Conservation (phyloP, 2,329 filamentous ascomycete species). For the Calonectria pseudoturangicola region DNA sequence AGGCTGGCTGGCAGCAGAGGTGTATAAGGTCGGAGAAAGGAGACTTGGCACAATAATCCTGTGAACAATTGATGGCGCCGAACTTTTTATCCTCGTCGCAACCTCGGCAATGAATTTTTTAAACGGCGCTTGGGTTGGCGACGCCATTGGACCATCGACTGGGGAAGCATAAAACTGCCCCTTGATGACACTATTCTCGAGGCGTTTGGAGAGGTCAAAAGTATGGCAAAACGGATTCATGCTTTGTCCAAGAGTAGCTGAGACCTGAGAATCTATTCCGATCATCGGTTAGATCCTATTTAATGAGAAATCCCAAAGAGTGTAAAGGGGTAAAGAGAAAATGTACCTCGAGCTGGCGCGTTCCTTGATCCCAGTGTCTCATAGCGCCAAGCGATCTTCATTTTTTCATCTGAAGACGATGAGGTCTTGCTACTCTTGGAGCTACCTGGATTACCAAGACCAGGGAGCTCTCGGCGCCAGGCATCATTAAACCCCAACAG, state of each 20-base stretch:
- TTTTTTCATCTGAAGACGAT: slow-evolving; percentile 77
- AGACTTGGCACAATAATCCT: slow-evolving; percentile 89
- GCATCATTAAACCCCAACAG: slow-evolving; percentile 85
- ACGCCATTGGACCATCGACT: slow-evolving; percentile 57
- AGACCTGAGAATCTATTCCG: slow-evolving; percentile 46
- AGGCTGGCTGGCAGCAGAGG: slow-evolving; percentile 80
- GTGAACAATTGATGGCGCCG: slow-evolving; percentile 79
- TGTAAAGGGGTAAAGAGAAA: no score
- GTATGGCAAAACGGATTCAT: slow-evolving; percentile 78
- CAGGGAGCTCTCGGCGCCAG: slow-evolving; percentile 91
- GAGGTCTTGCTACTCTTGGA: slow-evolving; percentile 65
- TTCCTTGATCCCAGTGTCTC: slow-evolving; percentile 84
- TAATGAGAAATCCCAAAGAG: background rate
- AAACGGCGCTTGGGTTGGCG: slow-evolving; percentile 65
- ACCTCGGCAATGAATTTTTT: slow-evolving; percentile 77
- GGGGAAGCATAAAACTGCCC: slow-evolving; percentile 72
- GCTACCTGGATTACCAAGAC: slow-evolving; percentile 69
- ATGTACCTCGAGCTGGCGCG: slow-evolving; percentile 79
- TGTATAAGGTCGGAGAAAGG: slow-evolving; percentile 90
- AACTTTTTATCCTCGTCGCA: slow-evolving; percentile 72
- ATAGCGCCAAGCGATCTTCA: slow-evolving; percentile 99
- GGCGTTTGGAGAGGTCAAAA: slow-evolving; percentile 82
- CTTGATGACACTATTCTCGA: slow-evolving; percentile 69
- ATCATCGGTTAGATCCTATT: background rate
- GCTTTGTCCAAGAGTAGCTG: slow-evolving; percentile 48